Conservation (phyloP, 495 filamentous ascomycete species). For the Aspergillus bridgeri region DNA sequence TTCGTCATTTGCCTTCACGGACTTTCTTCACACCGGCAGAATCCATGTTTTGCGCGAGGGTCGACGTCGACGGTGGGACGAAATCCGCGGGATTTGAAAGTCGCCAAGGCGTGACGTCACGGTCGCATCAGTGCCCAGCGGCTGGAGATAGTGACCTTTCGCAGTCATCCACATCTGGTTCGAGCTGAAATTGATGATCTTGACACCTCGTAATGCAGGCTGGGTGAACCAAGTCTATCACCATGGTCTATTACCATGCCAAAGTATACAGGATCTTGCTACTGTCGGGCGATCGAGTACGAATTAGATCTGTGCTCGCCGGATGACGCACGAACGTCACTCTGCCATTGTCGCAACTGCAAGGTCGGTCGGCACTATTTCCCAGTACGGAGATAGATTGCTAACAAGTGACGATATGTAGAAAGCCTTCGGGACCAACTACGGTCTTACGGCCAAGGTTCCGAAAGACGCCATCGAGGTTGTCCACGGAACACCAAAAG, state of each 20-base stretch:
- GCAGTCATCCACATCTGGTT: background rate
- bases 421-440: conserved; percentile 62
- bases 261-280: conserved; percentile 45
- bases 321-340: conserved; percentile 58
- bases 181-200: background rate
- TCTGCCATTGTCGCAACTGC: conserved; percentile 66
- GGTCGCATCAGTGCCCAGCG: background rate
- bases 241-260: conserved; percentile 22
- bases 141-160: too few relatives aligned
- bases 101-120: background rate
- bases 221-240: background rate
- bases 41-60: background rate
- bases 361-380: conserved; percentile 30
- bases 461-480: conserved; percentile 44
- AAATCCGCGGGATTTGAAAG: background rate
- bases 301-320: conserved; percentile 41
- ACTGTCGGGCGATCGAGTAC: conserved; percentile 47
- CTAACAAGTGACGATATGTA: conserved; percentile 3
- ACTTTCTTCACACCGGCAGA: background rate
- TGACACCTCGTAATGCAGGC: too few relatives aligned
- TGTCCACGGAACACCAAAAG: conserved; percentile 39
- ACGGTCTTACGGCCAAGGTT: conserved; percentile 62
- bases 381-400: background rate
- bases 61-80: background rate
- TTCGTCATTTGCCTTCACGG: background rate